Evolutionary conservation across 1,284 basidiomycete genomes (phyloP).

Genomic region (Quambalaria eucalypti): DNA sequence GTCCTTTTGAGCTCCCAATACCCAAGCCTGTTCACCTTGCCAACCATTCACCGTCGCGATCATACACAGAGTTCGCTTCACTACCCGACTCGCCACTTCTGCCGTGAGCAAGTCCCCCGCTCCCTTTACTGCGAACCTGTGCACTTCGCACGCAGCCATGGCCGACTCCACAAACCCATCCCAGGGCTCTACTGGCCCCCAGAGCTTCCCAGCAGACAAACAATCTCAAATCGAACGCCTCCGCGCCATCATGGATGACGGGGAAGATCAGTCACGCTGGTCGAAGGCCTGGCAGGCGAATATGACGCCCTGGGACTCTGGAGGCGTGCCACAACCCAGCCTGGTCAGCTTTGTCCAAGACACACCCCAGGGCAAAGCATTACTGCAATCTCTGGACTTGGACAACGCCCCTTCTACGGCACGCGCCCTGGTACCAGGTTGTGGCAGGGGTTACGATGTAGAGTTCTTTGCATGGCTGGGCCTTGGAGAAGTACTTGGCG

Average conservation of each 20-base stretch:
- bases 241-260: background rate
- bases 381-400: background rate
- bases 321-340: background rate
- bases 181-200: too few relatives aligned
- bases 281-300: background rate
- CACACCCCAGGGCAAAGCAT: background rate
- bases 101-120: too few relatives aligned
- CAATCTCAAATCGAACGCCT: background rate
- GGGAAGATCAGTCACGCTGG: background rate
- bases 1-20: too few relatives aligned
- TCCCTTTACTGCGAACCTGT: too few relatives aligned
- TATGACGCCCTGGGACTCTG: background rate
- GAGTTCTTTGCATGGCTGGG: conserved; percentile 3
- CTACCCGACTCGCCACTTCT: too few relatives aligned
- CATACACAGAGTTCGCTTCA: too few relatives aligned
- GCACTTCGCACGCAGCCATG: too few relatives aligned
- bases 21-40: too few relatives aligned
- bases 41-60: too few relatives aligned
- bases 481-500: background rate
- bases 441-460: conserved; percentile 6
- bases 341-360: background rate
- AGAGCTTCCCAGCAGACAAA: too few relatives aligned
- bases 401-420: too few relatives aligned
- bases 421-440: conserved; percentile 2
- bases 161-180: too few relatives aligned